These are phyloP conservation scores for Alternaria conjuncta DNA, from an alignment of 2,329 filamentous ascomycete genomes.

Conservation along the genomic window DNA sequence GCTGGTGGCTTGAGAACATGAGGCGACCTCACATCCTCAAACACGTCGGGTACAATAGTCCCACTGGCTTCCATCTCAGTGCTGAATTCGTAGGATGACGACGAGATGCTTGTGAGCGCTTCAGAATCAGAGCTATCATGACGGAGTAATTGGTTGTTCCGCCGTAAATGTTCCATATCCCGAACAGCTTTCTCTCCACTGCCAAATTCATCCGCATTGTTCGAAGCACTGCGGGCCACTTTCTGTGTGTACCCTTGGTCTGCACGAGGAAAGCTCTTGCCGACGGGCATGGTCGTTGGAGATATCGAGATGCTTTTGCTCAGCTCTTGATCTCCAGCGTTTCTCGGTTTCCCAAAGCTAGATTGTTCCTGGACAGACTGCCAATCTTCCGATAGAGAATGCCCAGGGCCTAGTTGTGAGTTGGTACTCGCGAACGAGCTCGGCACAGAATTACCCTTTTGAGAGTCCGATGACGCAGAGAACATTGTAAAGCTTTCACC, in stretches of 20 bases:
- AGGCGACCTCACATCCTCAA: constrained; percentile 35
- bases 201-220: constrained; percentile 21
- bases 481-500: constrained; percentile 70
- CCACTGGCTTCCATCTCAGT: constrained; percentile 51
- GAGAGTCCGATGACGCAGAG: constrained; percentile 66
- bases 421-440: constrained; percentile 56
- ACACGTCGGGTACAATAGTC: constrained; percentile 48
- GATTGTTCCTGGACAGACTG: constrained; percentile 32
- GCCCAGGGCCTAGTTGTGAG: constrained; percentile 32
- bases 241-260: constrained; percentile 15
- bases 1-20: constrained; percentile 24
- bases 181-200: constrained; percentile 43
- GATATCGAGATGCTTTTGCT: constrained; percentile 34
- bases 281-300: constrained; percentile 36
- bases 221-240: constrained; percentile 21
- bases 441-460: constrained; percentile 59
- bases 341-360: constrained; percentile 40
- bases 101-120: constrained; percentile 42
- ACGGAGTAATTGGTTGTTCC: constrained; percentile 50
- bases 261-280: background rate
- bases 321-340: constrained; percentile 15
- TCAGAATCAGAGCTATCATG: constrained; percentile 51
- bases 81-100: constrained; percentile 33
- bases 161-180: constrained; percentile 48
- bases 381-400: constrained; percentile 39